Base-by-base conservation (phyloP, 2,329 filamentous ascomycete species). In the Aspergillus sp. region DNA sequence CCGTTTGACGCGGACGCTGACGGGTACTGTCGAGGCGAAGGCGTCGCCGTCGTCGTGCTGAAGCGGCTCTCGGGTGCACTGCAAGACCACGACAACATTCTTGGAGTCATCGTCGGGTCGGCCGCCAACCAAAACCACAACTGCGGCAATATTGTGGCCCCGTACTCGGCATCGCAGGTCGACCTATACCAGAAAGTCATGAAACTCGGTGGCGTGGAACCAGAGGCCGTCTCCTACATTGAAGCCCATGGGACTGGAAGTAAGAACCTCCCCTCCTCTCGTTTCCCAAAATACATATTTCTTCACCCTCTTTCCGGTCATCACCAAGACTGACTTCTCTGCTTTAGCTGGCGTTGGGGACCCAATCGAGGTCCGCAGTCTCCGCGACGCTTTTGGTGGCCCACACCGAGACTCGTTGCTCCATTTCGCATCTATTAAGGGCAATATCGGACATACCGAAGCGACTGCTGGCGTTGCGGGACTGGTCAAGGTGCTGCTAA, bases 1-100 rank as follows among this genome's bases (percentile, higher is more conserved):
- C 65, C 76, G 3, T 79, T 78, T 48, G 75, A 78, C 45, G 65
- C 68, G 6, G 50, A 61, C 7, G 79, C 77, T 0, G 76, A 80
- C 59, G 78, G 79, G 0, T 81, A 80, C 56, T 79, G 76, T 50
- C 73, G 79, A 11, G 76, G 66, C 0, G 79, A 82, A 50, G 79
- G 70, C n/a, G 30, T 33, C 30, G 30, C 7, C 13, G 30, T 72
- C 24, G 64, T 80, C 4, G 65, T 79, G 6, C 54, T 80, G n/a
- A 80, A 79, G 60, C 58, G 63, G 13, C 57, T 79, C 3, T 64
- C 67, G 5, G 65, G 73, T 47, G 79, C 79, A 2, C 44, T 75
- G 11, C 67, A 65, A 40, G 45, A 50, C n/a, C 44, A 40, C 9
- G 53, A 55, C n/a, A 14, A 50, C 11, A 55, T 55, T 22, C 43